phyloP scores from a whole-genome alignment of 106 monocot species.

The Acorus calamus region DNA sequence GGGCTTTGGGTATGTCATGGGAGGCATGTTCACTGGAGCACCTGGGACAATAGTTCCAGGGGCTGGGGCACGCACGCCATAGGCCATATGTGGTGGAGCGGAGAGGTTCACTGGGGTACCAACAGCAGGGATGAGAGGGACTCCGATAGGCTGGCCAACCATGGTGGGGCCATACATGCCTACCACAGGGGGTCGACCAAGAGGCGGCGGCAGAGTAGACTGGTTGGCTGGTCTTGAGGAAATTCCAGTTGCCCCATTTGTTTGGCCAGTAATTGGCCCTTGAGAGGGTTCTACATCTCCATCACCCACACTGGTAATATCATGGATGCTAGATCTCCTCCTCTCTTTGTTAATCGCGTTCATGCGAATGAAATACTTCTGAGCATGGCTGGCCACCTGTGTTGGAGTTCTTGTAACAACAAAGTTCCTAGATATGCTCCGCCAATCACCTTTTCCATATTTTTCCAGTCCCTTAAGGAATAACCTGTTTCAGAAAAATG shows the following conservation, averaged over 20 bases:
- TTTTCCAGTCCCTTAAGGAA: slow-evolving; percentile 92
- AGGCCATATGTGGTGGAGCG: slow-evolving; percentile 26
- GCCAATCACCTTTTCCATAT: slow-evolving; percentile 89
- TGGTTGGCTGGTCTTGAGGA: slow-evolving; percentile 20
- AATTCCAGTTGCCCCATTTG: slow-evolving; percentile 6
- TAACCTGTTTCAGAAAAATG: slow-evolving; percentile 35
- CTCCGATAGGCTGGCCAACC: slow-evolving; percentile 65
- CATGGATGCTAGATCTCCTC: slow-evolving; percentile 79
- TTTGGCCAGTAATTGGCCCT: slow-evolving; percentile 52
- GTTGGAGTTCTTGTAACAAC: slow-evolving; percentile 83
- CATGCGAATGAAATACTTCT: slow-evolving; percentile 85
- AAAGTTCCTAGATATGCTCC: slow-evolving; percentile 86
- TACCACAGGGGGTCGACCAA: slow-evolving; percentile 11
- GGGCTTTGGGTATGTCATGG: slow-evolving; percentile 8
- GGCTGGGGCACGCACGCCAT: slow-evolving; percentile 25
- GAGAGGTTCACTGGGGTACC: slow-evolving; percentile 20
- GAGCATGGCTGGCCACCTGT: slow-evolving; percentile 84
- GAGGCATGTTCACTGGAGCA: slow-evolving; percentile 8
- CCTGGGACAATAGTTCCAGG: slow-evolving; percentile 26
- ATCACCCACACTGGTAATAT: slow-evolving; percentile 54
- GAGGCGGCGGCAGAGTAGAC: slow-evolving; percentile 20
- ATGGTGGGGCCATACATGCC: slow-evolving; percentile 32
- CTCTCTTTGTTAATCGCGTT: slow-evolving; percentile 89
- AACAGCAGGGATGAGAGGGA: slow-evolving; percentile 35
- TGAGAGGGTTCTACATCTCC: slow-evolving; percentile 32